Conservation (phyloP, 345 rosid species). For the Hibiscus syriacus region DNA sequence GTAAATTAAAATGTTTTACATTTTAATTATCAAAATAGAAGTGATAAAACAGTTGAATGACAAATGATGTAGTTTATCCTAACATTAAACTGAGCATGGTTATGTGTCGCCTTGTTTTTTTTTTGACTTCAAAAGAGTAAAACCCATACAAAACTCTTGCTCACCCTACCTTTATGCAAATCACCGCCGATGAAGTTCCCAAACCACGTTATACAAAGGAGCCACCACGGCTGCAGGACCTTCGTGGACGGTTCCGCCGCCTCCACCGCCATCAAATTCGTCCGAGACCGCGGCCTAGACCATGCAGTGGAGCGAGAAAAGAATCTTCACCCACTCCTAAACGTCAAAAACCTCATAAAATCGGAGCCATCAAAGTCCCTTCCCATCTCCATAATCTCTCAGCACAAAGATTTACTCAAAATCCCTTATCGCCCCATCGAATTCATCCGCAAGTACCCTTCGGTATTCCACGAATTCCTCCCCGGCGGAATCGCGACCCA, state of each 20-base stretch:
- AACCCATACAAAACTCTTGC: conserved; percentile 18
- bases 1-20: no score
- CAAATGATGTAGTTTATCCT: no score
- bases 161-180: not conserved
- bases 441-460: conserved; percentile 68
- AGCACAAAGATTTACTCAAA: conserved; percentile 40
- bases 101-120: no score
- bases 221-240: conserved; percentile 18
- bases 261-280: conserved; percentile 31
- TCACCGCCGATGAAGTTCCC: conserved; percentile 22
- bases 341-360: conserved; percentile 66
- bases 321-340: conserved; percentile 56
- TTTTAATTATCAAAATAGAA: no score
- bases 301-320: conserved; percentile 86
- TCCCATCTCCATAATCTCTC: conserved; percentile 56
- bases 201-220: not conserved
- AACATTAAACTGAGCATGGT: no score
- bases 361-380: conserved; percentile 86
- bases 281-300: conserved; percentile 92
- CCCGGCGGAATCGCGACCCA: conserved; percentile 73
- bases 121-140: not conserved
- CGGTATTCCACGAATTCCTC: conserved; percentile 59
- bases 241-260: conserved; percentile 26
- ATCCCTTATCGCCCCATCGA: conserved; percentile 85
- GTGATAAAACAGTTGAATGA: no score